Base-by-base conservation (phyloP, 306 rosid species). In the Prunus fruticosa region DNA sequence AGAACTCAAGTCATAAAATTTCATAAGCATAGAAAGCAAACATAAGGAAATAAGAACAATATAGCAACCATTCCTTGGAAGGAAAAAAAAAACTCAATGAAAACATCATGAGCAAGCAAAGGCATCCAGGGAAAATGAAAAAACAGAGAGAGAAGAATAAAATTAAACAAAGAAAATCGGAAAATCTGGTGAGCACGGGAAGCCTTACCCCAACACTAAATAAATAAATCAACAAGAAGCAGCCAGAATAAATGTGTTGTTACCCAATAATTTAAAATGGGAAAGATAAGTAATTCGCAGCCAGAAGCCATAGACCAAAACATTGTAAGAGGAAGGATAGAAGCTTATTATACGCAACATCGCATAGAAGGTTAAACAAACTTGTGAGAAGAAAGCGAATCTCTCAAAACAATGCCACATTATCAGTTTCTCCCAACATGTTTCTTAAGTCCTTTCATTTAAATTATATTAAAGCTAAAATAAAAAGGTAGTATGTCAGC, bases 1-100 rank as follows among this genome's bases (percentile, higher is more conserved):
- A 72, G 72, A 79, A 66, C 82, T 73, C 76, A 56, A 62, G 30
- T 51, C 62, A 78, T 27, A 65, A 38, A 72, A 34, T 10, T 9
- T 43, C 38, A 22, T 10, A 28, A 77, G 20, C 19, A 45, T 20
- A 18, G 3, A 32, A 3, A 12, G 30, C 11, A 67, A 18, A 8
- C 27, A 23, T 18, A 65, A 16, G n/a, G 65, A 11, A 28, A 27
- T 4, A 10, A 3, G 60, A 71, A 27, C 75, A 19, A n/a, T 19
- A 18, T 53, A 68, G n/a, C 32, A 38, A n/a, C 11, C 32, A 3
- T 54, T 12, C n/a, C 20, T 19, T 10, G 3, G 3, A 53, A 6
- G 12, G 27, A 8, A 58, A 58, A 49, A 46, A 46, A 46, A 65
- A 47, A 16, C 19, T 11, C 61, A n/a, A 4, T 5, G 43, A n/a